These are phyloP conservation scores for Penicillium desertorum DNA, from an alignment of 495 filamentous ascomycete species.

Conservation along the genomic window DNA sequence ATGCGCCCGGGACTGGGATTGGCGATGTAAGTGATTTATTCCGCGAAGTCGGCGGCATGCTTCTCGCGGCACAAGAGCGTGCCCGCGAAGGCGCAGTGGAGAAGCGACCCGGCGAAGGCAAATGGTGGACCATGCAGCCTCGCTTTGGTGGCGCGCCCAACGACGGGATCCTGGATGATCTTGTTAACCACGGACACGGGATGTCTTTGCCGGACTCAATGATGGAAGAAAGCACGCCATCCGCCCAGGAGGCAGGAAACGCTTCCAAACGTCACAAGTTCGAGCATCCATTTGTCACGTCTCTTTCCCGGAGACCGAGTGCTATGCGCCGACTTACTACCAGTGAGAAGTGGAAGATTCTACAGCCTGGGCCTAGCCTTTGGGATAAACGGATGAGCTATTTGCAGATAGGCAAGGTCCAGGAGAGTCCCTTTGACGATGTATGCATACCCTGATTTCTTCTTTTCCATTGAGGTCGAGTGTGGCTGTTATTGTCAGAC, in stretches of 20 bases:
- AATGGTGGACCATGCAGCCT: constrained; percentile 75
- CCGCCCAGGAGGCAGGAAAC: constrained; percentile 21
- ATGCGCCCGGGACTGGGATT: constrained; percentile 48
- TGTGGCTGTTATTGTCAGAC: background rate
- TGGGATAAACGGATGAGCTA: constrained; percentile 83
- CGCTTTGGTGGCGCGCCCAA: constrained; percentile 76
- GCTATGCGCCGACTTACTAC: constrained; percentile 37
- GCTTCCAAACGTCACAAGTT: constrained; percentile 45
- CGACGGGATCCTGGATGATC: constrained; percentile 59
- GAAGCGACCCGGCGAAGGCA: constrained; percentile 64
- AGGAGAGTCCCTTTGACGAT: constrained; percentile 52
- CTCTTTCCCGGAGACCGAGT: constrained; percentile 31
- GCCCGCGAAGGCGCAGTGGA: constrained; percentile 68
- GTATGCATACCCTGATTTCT: constrained; percentile 40
- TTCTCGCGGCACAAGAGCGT: constrained; percentile 81
- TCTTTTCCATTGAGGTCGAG: background rate
- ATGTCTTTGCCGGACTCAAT: constrained; percentile 31
- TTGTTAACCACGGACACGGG: constrained; percentile 26
- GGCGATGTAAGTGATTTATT: constrained; percentile 65
- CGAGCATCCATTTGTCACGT: constrained; percentile 38
- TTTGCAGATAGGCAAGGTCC: constrained; percentile 64
- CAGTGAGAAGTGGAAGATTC: constrained; percentile 47
- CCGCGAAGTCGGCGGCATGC: constrained; percentile 69
- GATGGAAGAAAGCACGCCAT: constrained; percentile 27
- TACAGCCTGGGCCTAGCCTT: constrained; percentile 59